phyloP scores from a whole-genome alignment of 352 stramenopile species.

The Pythium sukuiense region DNA sequence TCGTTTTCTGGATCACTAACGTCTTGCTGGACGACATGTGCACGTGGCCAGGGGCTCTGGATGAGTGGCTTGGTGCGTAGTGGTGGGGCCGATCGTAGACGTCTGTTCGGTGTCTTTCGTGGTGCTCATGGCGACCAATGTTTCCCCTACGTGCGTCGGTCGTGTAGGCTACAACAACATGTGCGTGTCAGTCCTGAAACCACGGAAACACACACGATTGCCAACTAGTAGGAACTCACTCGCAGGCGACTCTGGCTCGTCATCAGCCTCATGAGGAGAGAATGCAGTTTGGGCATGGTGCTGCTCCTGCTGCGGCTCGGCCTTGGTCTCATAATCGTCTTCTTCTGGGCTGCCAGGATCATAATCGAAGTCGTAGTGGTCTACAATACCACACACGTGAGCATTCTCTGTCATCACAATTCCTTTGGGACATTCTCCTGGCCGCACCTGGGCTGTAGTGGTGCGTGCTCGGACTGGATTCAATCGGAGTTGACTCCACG shows the following conservation, averaged over 20 bases:
- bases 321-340: not conserved
- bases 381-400: conserved; percentile 2
- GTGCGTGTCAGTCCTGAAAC: too few species aligned
- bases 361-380: conserved; percentile 16
- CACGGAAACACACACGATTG: not conserved
- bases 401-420: not conserved
- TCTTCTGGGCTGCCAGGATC: conserved; percentile 1
- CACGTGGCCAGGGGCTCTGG: conserved; percentile 7
- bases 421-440: too few species aligned
- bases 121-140: not conserved
- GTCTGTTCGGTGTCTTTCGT: not conserved
- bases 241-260: conserved; percentile 6
- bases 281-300: not conserved
- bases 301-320: not conserved
- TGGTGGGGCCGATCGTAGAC: not conserved
- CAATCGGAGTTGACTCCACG: conserved; percentile 10
- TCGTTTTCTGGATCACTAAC: conserved; percentile 15
- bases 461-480: conserved; percentile 39
- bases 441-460: conserved; percentile 41
- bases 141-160: not conserved
- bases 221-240: conserved; percentile 7
- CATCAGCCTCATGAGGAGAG: not conserved
- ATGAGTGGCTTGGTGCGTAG: not conserved
- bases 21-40: conserved; percentile 25
- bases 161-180: not conserved